A percentile compares a stretch with the other conserved stretches of the same genome.
These are phyloP conservation scores for Blakeslea trispora DNA, from an alignment of 371 early-diverging fungal species.

Conservation along the genomic window DNA sequence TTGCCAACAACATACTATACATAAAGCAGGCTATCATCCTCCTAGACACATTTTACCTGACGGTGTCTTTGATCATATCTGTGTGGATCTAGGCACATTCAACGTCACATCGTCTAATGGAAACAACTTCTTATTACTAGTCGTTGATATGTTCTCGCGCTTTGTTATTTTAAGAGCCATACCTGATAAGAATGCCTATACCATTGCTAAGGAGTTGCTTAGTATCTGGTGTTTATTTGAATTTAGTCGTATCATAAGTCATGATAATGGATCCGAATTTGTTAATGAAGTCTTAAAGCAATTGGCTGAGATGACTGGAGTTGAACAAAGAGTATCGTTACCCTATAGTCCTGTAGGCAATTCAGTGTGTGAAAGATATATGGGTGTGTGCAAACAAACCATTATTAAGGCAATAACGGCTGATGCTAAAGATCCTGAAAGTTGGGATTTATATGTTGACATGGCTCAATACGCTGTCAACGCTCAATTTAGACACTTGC, in stretches of 20 bases:
- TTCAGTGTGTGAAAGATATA: constrained; percentile 1
- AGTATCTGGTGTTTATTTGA: background rate
- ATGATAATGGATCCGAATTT: constrained; percentile 10
- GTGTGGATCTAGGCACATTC: background rate
- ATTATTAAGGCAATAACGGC: background rate
- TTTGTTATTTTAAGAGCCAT: constrained; percentile 2
- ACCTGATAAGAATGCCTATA: constrained; percentile 5
- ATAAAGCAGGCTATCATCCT: constrained; percentile 2
- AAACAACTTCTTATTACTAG: background rate
- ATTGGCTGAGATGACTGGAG: background rate
- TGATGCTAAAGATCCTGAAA: background rate
- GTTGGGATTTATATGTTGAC: constrained; percentile 7
- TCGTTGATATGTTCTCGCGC: constrained; percentile 1
- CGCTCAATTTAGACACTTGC: background rate
- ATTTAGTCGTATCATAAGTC: background rate
- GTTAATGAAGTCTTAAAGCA: background rate
- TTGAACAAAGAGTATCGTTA: constrained; percentile 1
- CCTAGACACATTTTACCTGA: background rate
- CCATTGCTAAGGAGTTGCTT: background rate
- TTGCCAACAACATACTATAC: background rate
- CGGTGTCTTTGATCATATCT: background rate
- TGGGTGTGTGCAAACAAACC: background rate
- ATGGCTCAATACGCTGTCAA: background rate
- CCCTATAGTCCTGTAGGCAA: constrained; percentile 8
- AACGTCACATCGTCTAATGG: background rate